Conservation (phyloP, 1,284 basidiomycete species). For the Amylostereum chailletii region DNA sequence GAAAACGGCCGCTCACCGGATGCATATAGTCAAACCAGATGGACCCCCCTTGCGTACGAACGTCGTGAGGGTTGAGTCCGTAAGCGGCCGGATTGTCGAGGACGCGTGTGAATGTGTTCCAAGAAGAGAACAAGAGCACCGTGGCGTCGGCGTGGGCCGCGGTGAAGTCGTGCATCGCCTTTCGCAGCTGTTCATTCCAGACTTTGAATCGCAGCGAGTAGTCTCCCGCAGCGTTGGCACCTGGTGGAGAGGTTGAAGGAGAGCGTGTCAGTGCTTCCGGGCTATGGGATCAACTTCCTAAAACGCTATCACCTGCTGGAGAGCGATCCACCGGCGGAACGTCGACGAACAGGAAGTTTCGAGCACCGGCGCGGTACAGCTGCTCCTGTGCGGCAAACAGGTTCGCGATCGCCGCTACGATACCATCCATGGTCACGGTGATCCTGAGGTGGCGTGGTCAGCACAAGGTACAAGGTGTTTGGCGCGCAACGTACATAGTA, state of each 20-base stretch:
- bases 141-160: constrained; percentile 27
- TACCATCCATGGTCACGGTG: constrained; percentile 10
- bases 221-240: constrained; percentile 5
- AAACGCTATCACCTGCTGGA: constrained; percentile 31
- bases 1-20: constrained; percentile 5
- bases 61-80: constrained; percentile 9
- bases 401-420: constrained; percentile 14
- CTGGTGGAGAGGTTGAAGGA: neutral
- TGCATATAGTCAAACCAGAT: constrained; percentile 43
- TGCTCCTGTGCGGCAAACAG: constrained; percentile 35
- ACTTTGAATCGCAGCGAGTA: constrained; percentile 14
- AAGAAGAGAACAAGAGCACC: constrained; percentile 13
- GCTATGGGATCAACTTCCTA: too few relatives aligned
- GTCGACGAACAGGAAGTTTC: constrained; percentile 58
- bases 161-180: constrained; percentile 26
- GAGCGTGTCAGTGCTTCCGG: too few relatives aligned
- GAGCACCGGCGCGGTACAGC: constrained; percentile 41
- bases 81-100: constrained; percentile 9
- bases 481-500: constrained; percentile 21
- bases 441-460: neutral
- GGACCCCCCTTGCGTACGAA: constrained; percentile 18
- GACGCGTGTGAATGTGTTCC: constrained; percentile 8
- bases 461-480: too few relatives aligned
- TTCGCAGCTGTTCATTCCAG: constrained; percentile 35
- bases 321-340: constrained; percentile 48